Conservation (phyloP, 2,329 filamentous ascomycete species). For the Trichoderma atrobrunneum region DNA sequence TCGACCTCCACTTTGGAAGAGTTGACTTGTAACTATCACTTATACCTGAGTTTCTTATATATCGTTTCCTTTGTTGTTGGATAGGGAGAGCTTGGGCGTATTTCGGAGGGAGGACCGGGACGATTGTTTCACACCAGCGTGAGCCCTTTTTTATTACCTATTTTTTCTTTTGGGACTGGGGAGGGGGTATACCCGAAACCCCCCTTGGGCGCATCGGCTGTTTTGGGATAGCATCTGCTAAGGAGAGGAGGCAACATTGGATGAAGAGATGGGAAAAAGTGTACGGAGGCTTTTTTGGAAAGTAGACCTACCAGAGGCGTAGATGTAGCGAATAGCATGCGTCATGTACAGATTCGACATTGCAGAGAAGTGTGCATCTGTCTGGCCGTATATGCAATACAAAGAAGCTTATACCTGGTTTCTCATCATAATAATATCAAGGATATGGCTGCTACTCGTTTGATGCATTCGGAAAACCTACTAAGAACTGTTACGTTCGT, state of each 20-base stretch:
- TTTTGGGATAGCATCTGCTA: conserved; percentile 21
- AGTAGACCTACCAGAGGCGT: background rate
- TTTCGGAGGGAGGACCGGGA: conserved; percentile 23
- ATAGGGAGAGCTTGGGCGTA: conserved; percentile 28
- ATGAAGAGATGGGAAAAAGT: conserved; percentile 15
- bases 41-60: conserved; percentile 24
- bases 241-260: background rate
- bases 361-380: background rate
- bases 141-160: conserved; percentile 25
- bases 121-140: conserved; percentile 26
- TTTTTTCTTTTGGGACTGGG: conserved; percentile 24
- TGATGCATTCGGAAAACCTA: background rate
- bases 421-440: background rate
- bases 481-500: background rate
- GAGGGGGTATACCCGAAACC: conserved; percentile 19
- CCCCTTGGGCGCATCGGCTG: conserved; percentile 21
- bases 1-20: conserved; percentile 13
- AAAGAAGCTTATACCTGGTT: background rate
- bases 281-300: background rate
- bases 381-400: background rate
- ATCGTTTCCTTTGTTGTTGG: conserved; percentile 26
- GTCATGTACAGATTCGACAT: background rate
- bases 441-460: background rate
- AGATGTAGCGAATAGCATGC: conserved; percentile 21
- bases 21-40: conserved; percentile 29